Evolutionary conservation across 2,329 filamentous ascomycete genomes (phyloP).

Genomic region (Pestalotiopsis sp.): DNA sequence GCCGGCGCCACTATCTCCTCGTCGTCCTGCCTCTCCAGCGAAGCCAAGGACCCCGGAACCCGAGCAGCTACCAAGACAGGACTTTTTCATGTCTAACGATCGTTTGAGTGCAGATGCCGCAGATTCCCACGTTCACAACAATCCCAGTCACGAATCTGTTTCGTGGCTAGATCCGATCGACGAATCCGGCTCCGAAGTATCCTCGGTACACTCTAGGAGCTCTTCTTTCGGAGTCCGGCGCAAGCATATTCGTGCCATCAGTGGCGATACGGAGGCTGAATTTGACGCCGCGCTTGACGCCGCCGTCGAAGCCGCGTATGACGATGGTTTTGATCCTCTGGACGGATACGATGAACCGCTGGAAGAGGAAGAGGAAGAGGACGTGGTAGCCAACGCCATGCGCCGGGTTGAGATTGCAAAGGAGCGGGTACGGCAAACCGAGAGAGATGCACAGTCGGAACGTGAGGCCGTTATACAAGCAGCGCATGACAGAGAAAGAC

Average conservation of each 20-base stretch:
- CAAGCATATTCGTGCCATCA: conserved; percentile 69
- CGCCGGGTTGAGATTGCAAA: conserved; percentile 75
- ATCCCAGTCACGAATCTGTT: conserved; percentile 76
- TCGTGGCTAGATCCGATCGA: conserved; percentile 96
- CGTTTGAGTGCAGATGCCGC: conserved; percentile 23
- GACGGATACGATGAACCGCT: conserved; percentile 46
- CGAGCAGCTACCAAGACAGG: conserved; percentile 36
- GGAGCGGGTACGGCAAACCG: conserved; percentile 73
- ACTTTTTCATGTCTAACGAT: conserved; percentile 35
- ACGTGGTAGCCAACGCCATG: conserved; percentile 57
- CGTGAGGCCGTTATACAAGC: conserved; percentile 65
- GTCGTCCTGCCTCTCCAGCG: conserved; percentile 55
- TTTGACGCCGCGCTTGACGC: conserved; percentile 94
- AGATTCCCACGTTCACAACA: conserved; percentile 48
- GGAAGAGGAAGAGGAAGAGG: conserved; percentile 38
- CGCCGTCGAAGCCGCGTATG: conserved; percentile 93
- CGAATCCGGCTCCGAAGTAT: conserved; percentile 80
- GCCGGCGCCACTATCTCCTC: conserved; percentile 72
- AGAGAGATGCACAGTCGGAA: conserved; percentile 67
- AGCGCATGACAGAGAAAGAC: conserved; percentile 62
- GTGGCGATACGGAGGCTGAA: conserved; percentile 80
- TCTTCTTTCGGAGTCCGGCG: conserved; percentile 70
- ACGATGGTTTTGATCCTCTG: conserved; percentile 83
- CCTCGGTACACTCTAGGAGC: conserved; percentile 79
- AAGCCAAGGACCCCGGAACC: conserved; percentile 34